Base-by-base conservation (phyloP, 495 filamentous ascomycete genomes). In the Venustampulla echinocandica region DNA sequence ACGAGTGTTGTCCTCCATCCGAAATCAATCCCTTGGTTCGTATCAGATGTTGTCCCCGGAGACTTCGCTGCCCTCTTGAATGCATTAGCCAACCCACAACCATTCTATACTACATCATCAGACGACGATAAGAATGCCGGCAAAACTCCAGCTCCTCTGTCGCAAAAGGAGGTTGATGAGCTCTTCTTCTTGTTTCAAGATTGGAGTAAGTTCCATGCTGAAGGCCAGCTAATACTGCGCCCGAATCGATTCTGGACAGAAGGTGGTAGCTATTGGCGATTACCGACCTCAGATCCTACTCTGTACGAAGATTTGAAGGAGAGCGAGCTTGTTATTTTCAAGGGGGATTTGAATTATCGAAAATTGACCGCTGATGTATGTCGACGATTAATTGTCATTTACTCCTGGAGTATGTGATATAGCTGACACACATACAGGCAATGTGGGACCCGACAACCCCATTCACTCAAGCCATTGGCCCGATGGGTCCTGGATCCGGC, bases 11-110 rank as follows among this genome's bases (percentile, higher is more conserved):
- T 95, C n/a, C 75, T 98, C 6, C 88, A 95, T 60, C 87, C 92
- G 4, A 98, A 98, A 65, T 77, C 77, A 25, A 84, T 97, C 42
- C 92, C 92, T 0, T 98, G 92, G 92, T 98, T 97, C 54, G 92
- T 98, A 36, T 95, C 87, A 0, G 92, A 98, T 55, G 92, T 97
- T 10, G 63, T 94, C 10, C 87, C 89, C 0, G 72, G 65, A 19
- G 92, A 98, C 58, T 95, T 98, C 53, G 73, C 69, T 0, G 77
- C 84, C 42, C 74, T 98, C 3, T 75, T 97, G 17, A 76, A 73
- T 41, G 82, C 81, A 2, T 73, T 97, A n/a, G 73, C 78, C 3
- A 70, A 79, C 48, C 84, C 92, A 0, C 75, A 80, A 53, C 34
- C 62, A 4, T 95, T 95, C 68, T 96, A 89, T 62, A 68, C 74